Evolutionary conservation across 495 filamentous ascomycete species (phyloP).

Genomic region (Aspergillus diversus): DNA sequence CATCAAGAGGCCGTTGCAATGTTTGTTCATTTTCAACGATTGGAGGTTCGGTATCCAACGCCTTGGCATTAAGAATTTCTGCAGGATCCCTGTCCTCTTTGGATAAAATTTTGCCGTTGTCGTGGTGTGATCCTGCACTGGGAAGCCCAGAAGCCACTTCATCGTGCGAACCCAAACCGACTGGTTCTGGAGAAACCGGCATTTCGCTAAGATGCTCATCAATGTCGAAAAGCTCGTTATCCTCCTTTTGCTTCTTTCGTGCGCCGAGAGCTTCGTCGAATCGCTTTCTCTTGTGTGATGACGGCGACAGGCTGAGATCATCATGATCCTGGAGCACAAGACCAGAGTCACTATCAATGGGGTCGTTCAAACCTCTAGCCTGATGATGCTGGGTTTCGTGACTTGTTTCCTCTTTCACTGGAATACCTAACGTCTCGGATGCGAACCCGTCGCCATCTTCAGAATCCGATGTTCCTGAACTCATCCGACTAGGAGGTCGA

Average conservation of each 20-base stretch:
- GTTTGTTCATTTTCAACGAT: background rate
- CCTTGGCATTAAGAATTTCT: background rate
- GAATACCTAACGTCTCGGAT: constrained; percentile 30
- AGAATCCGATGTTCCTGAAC: constrained; percentile 64
- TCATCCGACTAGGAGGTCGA: constrained; percentile 76
- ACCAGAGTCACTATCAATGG: constrained; percentile 6
- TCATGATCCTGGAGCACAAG: constrained; percentile 15
- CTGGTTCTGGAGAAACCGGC: constrained; percentile 1
- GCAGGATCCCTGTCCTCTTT: constrained; percentile 6
- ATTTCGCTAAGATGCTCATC: constrained; percentile 16
- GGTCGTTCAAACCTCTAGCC: constrained; percentile 4
- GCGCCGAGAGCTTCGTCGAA: constrained; percentile 60
- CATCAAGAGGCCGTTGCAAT: background rate
- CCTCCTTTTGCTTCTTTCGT: constrained; percentile 75
- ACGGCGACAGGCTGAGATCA: constrained; percentile 36
- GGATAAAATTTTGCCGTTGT: background rate
- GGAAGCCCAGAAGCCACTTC: background rate
- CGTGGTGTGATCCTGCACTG: background rate
- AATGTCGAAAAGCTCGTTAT: constrained; percentile 74
- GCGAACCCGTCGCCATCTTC: constrained; percentile 64
- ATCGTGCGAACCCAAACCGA: constrained; percentile 7
- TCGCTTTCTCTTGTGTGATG: constrained; percentile 72
- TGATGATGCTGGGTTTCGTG: constrained; percentile 11
- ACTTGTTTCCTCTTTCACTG: constrained; percentile 6
- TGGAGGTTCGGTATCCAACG: constrained; percentile 8